phyloP scores from a whole-genome alignment of 2,329 filamentous ascomycete genomes.

The Orbilia brochopaga region DNA sequence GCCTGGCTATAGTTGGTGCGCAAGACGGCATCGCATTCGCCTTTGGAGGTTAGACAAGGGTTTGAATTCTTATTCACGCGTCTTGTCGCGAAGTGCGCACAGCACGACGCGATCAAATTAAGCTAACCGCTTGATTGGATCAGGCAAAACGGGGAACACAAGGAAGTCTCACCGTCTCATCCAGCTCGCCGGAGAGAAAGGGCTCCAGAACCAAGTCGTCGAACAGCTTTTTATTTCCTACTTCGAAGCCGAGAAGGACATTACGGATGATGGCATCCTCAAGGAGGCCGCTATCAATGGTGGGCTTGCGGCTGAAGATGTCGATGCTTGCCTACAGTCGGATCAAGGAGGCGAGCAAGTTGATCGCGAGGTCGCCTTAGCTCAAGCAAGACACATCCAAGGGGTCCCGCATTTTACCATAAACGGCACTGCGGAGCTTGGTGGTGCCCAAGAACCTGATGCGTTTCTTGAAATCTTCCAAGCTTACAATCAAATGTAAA shows the following conservation, averaged over 20 bases:
- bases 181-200: slow-evolving; percentile 67
- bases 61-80: neutral
- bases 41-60: slow-evolving; percentile 64
- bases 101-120: too few species aligned
- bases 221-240: slow-evolving; percentile 70
- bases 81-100: too few species aligned
- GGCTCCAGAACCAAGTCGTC: slow-evolving; percentile 67
- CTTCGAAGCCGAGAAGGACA: slow-evolving; percentile 70
- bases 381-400: slow-evolving; percentile 63
- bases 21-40: slow-evolving; percentile 75
- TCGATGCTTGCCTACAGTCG: slow-evolving; percentile 57
- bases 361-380: slow-evolving; percentile 64
- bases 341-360: slow-evolving; percentile 66
- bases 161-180: slow-evolving; percentile 79
- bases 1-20: slow-evolving; percentile 66
- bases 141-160: slow-evolving; percentile 69
- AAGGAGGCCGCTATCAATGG: slow-evolving; percentile 63
- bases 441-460: slow-evolving; percentile 73
- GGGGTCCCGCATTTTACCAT: slow-evolving; percentile 79
- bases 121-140: neutral
- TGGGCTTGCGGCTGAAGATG: slow-evolving; percentile 64
- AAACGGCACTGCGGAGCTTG: slow-evolving; percentile 70
- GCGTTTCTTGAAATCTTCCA: slow-evolving; percentile 72
- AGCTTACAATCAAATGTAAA: slow-evolving; percentile 2
- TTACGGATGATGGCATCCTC: slow-evolving; percentile 66